phyloP scores from a whole-genome alignment of 2,329 filamentous ascomycete genomes.

The Fusarium multiceps region DNA sequence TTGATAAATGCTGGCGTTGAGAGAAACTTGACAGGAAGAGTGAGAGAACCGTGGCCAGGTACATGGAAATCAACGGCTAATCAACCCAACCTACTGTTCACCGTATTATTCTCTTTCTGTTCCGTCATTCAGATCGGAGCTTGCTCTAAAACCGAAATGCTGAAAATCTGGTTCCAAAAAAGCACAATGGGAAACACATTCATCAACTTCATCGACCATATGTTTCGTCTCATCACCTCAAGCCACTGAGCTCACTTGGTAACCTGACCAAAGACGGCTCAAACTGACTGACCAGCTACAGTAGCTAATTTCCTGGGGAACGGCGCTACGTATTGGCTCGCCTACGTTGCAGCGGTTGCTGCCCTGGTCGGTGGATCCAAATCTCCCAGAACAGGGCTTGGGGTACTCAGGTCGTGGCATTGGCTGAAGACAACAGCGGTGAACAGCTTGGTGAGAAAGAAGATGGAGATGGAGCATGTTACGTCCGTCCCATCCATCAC shows the following conservation, averaged over 20 bases:
- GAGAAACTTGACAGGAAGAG: neutral
- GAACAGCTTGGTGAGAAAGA: conserved; percentile 29
- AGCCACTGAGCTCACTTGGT: conserved; percentile 36
- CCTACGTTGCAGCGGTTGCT: conserved; percentile 30
- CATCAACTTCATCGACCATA: neutral
- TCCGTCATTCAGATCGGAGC: neutral
- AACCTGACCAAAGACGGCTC: conserved; percentile 32
- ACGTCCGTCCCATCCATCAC: conserved; percentile 32
- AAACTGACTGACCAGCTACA: conserved; percentile 33
- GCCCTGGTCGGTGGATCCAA: conserved; percentile 40
- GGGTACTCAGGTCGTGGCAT: conserved; percentile 35
- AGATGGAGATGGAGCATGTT: conserved; percentile 17
- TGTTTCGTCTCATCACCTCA: conserved; percentile 31
- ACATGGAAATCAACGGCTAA: neutral
- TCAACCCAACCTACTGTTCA: neutral
- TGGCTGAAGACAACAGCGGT: conserved; percentile 42
- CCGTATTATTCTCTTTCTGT: neutral
- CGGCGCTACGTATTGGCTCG: conserved; percentile 39
- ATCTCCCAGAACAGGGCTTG: conserved; percentile 42
- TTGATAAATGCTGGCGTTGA: neutral
- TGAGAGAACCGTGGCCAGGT: neutral
- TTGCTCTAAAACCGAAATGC: neutral
- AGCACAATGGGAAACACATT: conserved; percentile 5
- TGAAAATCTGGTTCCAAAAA: neutral
- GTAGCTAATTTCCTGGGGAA: conserved; percentile 42